Evolutionary conservation across 306 rosid species (phyloP), one percentile per base, ranked within the genome.

Genomic region (Quercus agrifolia): DNA sequence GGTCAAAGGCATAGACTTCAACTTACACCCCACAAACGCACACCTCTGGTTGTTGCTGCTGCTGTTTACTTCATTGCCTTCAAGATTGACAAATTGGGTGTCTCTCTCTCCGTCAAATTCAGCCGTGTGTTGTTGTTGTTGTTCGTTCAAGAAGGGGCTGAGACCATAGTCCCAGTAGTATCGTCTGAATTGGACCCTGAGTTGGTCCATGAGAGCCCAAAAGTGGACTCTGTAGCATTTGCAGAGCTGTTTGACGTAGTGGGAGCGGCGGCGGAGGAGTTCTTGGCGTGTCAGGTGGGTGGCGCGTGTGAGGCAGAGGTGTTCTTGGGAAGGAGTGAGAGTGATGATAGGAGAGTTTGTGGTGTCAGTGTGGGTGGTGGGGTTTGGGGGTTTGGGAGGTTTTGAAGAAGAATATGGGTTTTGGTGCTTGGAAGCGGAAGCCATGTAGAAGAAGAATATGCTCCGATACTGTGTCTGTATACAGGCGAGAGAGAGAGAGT

Each of bases 1-100:
- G 4, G 97, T 90, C 79, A 89, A 72, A 0, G 93, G 91, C 98
- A 93, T 91, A 4, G 97, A 80, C 76, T 85, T 90, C 14, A 63
- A 20, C 55, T 83, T 77, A 78, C 98, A 93, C n/a, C 81, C 90
- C 1, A 73, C 19, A 3, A 82, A 86, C 14, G 90, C 84, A 58
- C 98, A 93, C 18, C 73, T 71, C 19, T 38, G 78, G 38, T 70
- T 59, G 77, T 8, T n/a, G 27, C 6, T 21, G 20, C 1, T 31
- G 74, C 41, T 72, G 54, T 14, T 30, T 14, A 31, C 69, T 17
- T 74, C 82, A 35, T 28, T 19, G 55, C 71, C 78, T 19, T 58
- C 74, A 44, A 67, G 46, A 74, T 80, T 41, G 5, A 63, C 83
- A 19, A 54, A 35, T 21, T 67, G 27, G 44, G 20, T 18, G 19